Base-by-base conservation (phyloP, 108 stramenopile genomes). In the Pelagomonas calceolata region DNA sequence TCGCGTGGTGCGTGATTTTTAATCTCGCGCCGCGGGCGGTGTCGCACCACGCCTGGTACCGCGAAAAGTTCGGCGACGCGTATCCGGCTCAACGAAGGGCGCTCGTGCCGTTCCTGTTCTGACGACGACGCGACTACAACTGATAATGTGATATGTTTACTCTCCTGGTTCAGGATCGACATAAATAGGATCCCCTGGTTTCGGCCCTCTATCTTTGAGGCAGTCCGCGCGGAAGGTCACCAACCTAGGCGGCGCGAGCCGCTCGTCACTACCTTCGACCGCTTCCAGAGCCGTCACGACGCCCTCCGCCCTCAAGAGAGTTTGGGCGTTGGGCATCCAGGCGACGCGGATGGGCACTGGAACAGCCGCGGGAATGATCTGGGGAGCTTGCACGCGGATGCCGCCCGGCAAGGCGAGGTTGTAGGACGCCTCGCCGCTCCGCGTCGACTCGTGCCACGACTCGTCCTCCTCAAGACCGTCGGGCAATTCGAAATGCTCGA, bases 11-110 rank as follows among this genome's bases (percentile, higher is more conserved):
- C 81, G 78, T 79, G 33, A n/a, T 75, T 35, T 33, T 36, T 63
- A 84, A 84, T 69, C 43, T 79, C 17, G 81, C 37, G 4, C 83
- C 83, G 26, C 76, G 83, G 3, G 83, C 75, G 4, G 32, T 36
- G 60, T 67, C 73, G 51, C 80, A 80, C n/a, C 82, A 83, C 69
- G 26, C 30, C 17, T 75, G 78, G 77, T 80, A 80, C 65, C 36
- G 30, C 32, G 66, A 75, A 3, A 75, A 80, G 68, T 80, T 80
- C 44, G 68, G 73, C 26, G 73, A 72, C 18, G 72, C 36, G 9
- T 80, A 79, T 36, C 80, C 80, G 4, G 5, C 64, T 4, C 9
- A 31, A 29, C 65, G 80, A 34, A 66, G 39, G 34, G 80, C 77
- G 12, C 30, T 80, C 26, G 64, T 80, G 30, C 80, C 80, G 10